phyloP scores from a whole-genome alignment of 2,329 filamentous ascomycete species.

The Plenodomus tracheiphilus region DNA sequence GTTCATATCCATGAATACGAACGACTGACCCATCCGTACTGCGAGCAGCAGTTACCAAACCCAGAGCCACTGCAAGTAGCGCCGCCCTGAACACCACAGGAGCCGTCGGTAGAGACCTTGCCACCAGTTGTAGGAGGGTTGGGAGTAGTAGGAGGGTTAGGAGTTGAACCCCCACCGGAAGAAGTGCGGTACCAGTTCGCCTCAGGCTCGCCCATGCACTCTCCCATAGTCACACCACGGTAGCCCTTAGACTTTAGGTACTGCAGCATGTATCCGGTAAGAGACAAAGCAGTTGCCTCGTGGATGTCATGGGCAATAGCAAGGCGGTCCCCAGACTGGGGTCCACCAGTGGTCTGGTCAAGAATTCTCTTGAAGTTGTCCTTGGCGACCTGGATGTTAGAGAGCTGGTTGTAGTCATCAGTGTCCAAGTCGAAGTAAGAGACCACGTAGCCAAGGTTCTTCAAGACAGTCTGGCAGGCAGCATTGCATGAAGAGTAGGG shows the following conservation, averaged over 20 bases:
- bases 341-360: constrained; percentile 25
- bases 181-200: constrained; percentile 55
- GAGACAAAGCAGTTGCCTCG: constrained; percentile 48
- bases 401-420: constrained; percentile 46
- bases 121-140: constrained; percentile 12
- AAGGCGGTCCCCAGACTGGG: constrained; percentile 46
- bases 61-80: constrained; percentile 22
- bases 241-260: constrained; percentile 45
- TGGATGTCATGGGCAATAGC: constrained; percentile 59
- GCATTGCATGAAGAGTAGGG: constrained; percentile 52
- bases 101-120: constrained; percentile 19
- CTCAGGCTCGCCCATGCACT: constrained; percentile 52
- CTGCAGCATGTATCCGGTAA: constrained; percentile 51
- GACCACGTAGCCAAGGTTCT: constrained; percentile 59
- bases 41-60: constrained; percentile 52
- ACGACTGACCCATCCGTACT: constrained; percentile 25
- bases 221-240: constrained; percentile 52
- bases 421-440: constrained; percentile 65
- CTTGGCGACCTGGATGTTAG: constrained; percentile 41
- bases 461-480: constrained; percentile 46
- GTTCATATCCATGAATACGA: background rate
- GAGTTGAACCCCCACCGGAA: constrained; percentile 25
- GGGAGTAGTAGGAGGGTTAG: constrained; percentile 13
- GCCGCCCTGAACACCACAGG: constrained; percentile 25
- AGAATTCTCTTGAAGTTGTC: constrained; percentile 44